Conservation (phyloP, 148 eudicot genomes). For the Silene latifolia region DNA sequence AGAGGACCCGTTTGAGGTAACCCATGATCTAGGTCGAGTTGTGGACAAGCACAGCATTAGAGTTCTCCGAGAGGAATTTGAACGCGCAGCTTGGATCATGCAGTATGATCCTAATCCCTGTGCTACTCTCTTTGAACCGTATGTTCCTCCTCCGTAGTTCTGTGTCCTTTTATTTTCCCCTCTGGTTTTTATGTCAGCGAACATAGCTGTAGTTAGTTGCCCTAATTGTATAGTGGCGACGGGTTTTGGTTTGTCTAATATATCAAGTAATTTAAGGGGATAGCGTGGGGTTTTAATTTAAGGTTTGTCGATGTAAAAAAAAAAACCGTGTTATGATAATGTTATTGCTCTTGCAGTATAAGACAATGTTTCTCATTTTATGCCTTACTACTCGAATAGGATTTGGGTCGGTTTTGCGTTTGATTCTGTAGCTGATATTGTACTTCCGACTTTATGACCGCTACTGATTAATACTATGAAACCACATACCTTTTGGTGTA, state of each 20-base stretch:
- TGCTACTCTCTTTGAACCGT: constrained; percentile 60
- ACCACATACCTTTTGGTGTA: no score
- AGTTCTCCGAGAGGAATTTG: constrained; percentile 89
- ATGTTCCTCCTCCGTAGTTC: constrained; percentile 35
- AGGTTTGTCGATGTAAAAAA: constrained; percentile 19
- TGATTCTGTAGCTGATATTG: background rate
- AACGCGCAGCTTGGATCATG: constrained; percentile 88
- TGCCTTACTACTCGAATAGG: background rate
- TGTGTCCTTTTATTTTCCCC: background rate
- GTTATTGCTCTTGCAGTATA: background rate
- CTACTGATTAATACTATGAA: background rate
- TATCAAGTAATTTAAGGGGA: constrained; percentile 14
- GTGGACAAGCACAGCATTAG: constrained; percentile 82
- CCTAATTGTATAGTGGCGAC: constrained; percentile 23
- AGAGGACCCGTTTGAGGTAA: constrained; percentile 85
- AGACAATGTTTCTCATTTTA: background rate
- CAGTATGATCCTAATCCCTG: constrained; percentile 77
- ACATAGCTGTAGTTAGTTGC: constrained; percentile 15
- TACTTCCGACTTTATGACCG: background rate
- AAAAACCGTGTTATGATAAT: constrained; percentile 3
- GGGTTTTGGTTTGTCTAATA: constrained; percentile 12
- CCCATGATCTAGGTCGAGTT: constrained; percentile 91
- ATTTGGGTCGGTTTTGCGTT: background rate
- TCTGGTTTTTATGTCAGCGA: constrained; percentile 2
- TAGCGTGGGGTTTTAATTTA: constrained; percentile 10